Base-by-base conservation (phyloP, 805 yeast species). In the Schwanniomyces pseudopolymorphus region DNA sequence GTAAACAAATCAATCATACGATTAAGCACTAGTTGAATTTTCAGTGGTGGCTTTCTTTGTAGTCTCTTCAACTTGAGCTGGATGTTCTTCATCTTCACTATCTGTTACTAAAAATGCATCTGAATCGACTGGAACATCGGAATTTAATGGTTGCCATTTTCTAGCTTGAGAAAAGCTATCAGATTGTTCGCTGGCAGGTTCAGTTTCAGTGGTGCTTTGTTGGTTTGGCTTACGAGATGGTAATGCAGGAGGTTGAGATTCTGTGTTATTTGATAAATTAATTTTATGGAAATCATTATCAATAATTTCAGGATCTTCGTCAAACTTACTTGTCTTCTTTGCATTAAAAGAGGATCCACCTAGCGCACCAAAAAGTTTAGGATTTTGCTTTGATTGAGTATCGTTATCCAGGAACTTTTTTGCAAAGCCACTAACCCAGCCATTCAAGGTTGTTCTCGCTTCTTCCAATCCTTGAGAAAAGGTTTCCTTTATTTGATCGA, bases 401-500 rank as follows among this genome's bases (percentile, higher is more conserved):
- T 25, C 39, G 16, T 53, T 49, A 1, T 55, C 63, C 46, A 60
- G 67, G 48, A 72, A 66, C 56, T 74, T 78, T 69, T 81, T 82
- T 26, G 84, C 77, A 47, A 88, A 59, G 13, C 83, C 87, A 49
- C 80, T 80, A 41, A 88, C 81, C 96, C 96, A 90, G 13, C 83
- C 78, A 50, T 86, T 84, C 48, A 90, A 80, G 45, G 85, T 84
- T 40, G 79, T 74, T 46, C 84, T 81, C 1, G 96, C 89, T 56
- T 89, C 96, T 57, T 85, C 90, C 39, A 90, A 75, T 17, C 92
- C 89, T 58, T 84, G 84, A 37, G 79, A 74, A 44, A 91, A 77
- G 43, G 83, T 79, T 46, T 85, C 86, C 59, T 80, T 83, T 54
- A 87, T 70, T 55, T 80, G 85, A 6, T 86, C 81, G 54, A 83